Conservation (phyloP, 2,329 filamentous ascomycete species). For the Metarhizium robertsii region DNA sequence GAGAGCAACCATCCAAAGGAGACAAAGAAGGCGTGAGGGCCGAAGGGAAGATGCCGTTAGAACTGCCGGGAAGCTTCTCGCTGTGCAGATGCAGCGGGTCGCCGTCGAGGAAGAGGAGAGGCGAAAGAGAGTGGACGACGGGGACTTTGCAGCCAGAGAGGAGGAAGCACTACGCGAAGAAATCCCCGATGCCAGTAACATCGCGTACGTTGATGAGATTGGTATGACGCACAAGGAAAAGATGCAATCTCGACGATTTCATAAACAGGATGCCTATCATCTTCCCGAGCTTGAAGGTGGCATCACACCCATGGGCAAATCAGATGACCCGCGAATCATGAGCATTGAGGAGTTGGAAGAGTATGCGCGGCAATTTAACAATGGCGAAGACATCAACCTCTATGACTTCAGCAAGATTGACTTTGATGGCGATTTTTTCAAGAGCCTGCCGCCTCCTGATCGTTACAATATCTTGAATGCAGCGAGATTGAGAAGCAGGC, state of each 20-base stretch:
- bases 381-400: constrained; percentile 79
- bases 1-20: constrained; percentile 73
- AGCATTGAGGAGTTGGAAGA: constrained; percentile 87
- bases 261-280: constrained; percentile 91
- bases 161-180: constrained; percentile 49
- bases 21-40: constrained; percentile 76
- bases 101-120: constrained; percentile 77
- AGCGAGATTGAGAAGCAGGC: constrained; percentile 72
- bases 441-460: constrained; percentile 79
- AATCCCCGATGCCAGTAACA: constrained; percentile 55
- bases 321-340: constrained; percentile 94
- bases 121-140: constrained; percentile 39
- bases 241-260: constrained; percentile 65
- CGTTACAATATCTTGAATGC: constrained; percentile 97
- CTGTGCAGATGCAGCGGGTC: constrained; percentile 84
- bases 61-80: constrained; percentile 84
- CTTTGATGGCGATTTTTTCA: constrained; percentile 92
- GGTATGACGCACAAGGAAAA: constrained; percentile 73
- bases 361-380: constrained; percentile 86
- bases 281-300: constrained; percentile 75
- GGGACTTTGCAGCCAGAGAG: constrained; percentile 28
- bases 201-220: constrained; percentile 88
- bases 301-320: constrained; percentile 76
- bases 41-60: constrained; percentile 84
- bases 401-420: constrained; percentile 99